Conservation (phyloP, 2,329 filamentous ascomycete genomes). For the Phaeosphaeriaceae sp. region DNA sequence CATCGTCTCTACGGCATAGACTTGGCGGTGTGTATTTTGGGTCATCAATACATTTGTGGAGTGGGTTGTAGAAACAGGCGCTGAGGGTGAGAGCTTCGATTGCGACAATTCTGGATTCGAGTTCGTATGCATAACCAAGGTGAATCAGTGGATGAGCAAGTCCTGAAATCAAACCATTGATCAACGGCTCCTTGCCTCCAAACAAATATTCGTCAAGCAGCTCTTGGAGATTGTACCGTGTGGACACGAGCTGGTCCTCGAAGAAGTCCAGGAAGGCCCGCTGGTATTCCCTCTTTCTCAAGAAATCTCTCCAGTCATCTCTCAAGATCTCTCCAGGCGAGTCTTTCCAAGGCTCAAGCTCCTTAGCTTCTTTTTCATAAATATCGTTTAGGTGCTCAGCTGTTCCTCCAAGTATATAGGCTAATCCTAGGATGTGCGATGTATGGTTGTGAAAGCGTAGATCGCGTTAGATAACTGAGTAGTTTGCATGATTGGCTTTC, state of each 20-base stretch:
- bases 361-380: conserved; percentile 76
- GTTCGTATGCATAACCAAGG: conserved; percentile 89
- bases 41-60: conserved; percentile 72
- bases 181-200: conserved; percentile 73
- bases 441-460: conserved; percentile 81
- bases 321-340: conserved; percentile 83
- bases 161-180: conserved; percentile 80
- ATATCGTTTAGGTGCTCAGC: conserved; percentile 75
- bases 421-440: conserved; percentile 80
- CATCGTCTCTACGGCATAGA: conserved; percentile 49
- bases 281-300: conserved; percentile 82
- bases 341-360: conserved; percentile 79
- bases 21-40: conserved; percentile 71
- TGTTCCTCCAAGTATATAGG: conserved; percentile 82
- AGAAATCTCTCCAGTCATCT: conserved; percentile 84
- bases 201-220: conserved; percentile 80
- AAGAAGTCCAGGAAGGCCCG: conserved; percentile 94
- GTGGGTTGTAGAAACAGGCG: conserved; percentile 62
- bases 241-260: conserved; percentile 82
- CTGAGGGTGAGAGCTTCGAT: conserved; percentile 85
- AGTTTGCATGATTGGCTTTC: conserved; percentile 88
- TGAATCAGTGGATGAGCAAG: conserved; percentile 93
- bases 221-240: conserved; percentile 83
- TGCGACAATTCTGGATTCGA: conserved; percentile 81
- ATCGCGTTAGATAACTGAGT: conserved; percentile 80